These are phyloP conservation scores for Immersiporthe knoxdaviesiana DNA, from an alignment of 2,329 filamentous ascomycete genomes.

Conservation along the genomic window DNA sequence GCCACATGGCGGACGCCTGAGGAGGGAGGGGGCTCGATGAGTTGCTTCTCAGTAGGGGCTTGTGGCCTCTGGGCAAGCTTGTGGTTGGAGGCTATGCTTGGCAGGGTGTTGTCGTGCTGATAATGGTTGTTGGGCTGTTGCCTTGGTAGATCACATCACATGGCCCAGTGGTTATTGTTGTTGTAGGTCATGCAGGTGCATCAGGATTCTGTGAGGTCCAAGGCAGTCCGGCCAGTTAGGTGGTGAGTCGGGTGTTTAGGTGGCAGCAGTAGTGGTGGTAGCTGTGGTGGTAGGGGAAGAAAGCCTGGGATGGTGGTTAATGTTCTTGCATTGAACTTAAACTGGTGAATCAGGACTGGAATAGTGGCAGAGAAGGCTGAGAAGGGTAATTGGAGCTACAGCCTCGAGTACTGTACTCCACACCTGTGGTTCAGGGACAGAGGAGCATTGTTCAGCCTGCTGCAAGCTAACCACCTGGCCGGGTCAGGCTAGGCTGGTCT, in stretches of 20 bases:
- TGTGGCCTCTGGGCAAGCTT: conserved; percentile 24
- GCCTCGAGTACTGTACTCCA: conserved; percentile 16
- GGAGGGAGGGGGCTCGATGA: conserved; percentile 33
- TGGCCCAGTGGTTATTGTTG: conserved; percentile 27
- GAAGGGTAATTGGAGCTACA: conserved; percentile 23
- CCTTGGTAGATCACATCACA: conserved; percentile 24
- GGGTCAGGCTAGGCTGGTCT: conserved; percentile 11
- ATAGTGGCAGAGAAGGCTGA: conserved; percentile 25
- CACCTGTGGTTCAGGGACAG: not conserved
- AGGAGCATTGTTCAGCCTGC: not conserved
- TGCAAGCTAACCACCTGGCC: not conserved
- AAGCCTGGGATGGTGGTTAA: not conserved
- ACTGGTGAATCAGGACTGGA: conserved; percentile 24
- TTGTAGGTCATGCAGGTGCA: conserved; percentile 15
- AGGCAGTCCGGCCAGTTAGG: not conserved
- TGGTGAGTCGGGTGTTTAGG: not conserved
- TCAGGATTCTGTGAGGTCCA: not conserved
- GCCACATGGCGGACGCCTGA: conserved; percentile 81
- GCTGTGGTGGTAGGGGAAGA: not conserved
- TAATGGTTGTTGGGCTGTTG: conserved; percentile 7
- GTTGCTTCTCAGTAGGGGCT: conserved; percentile 25
- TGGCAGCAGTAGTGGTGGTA: too few species aligned
- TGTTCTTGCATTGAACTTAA: conserved; percentile 12
- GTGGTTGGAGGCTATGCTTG: conserved; percentile 1
- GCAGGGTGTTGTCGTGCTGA: not conserved